Percentiles rank a stretch among this genome's conserved stretches.
Evolutionary conservation across 2,329 filamentous ascomycete genomes (phyloP).

Genomic region (Fusarium subglutinans): DNA sequence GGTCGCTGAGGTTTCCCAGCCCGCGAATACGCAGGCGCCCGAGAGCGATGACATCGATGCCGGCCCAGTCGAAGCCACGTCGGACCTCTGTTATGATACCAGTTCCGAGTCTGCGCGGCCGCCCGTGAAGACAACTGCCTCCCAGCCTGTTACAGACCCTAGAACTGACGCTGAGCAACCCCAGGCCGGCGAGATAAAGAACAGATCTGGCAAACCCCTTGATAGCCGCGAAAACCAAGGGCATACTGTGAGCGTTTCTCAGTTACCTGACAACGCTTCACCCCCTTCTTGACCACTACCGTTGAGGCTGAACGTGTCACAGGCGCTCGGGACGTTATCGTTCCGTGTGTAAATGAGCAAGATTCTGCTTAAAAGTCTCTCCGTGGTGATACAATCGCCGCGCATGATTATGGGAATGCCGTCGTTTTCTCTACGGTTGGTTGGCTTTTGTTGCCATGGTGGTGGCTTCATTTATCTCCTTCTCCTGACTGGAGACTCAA

Average conservation of each 20-base stretch:
- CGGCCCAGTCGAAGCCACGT: not conserved
- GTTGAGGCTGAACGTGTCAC: not conserved
- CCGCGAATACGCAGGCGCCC: not conserved
- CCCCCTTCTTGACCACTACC: not conserved
- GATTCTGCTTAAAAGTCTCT: not conserved
- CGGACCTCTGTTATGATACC: not conserved
- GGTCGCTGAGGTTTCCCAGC: not conserved
- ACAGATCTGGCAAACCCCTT: not conserved
- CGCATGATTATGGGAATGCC: not conserved
- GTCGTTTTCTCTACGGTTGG: not conserved
- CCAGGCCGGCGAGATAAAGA: not conserved
- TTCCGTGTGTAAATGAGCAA: not conserved
- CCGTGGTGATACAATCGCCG: not conserved
- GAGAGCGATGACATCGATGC: not conserved
- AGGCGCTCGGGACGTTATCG: not conserved
- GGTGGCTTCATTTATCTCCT: not conserved
- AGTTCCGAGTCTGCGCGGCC: not conserved
- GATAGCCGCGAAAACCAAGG: fast-evolving
- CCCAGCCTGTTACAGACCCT: not conserved
- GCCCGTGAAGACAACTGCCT: not conserved
- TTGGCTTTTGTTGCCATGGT: not conserved
- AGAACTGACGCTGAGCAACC: not conserved
- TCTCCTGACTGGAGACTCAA: not conserved
- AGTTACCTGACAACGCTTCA: not conserved
- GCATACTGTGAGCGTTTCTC: not conserved